Evolutionary conservation across 257 asterid genomes (phyloP), one percentile per base, ranked within the genome.

Genomic region (Gentiana macrophylla): DNA sequence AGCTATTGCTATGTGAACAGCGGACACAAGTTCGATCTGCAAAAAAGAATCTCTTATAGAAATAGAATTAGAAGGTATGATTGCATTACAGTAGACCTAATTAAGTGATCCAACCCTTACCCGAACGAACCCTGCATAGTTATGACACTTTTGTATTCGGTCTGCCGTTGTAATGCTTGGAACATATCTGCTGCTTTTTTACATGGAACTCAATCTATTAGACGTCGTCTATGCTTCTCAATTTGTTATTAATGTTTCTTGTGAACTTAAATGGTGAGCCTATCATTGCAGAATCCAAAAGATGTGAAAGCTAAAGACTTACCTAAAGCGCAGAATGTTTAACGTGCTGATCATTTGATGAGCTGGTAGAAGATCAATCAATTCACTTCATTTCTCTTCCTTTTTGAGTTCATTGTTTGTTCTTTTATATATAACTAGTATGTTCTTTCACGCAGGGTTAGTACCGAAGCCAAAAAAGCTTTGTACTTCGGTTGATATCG

Each of bases 281-380:
- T 43, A 13, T 35, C 7, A n/a, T 44, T 38, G 66, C 71, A 67
- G 71, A 62, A 49, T 49, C 62, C 57, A 53, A 5, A 49, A 24
- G 57, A 50, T 15, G 9, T 37, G 51, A 67, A 67, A 49, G 48
- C 62, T 32, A 60, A 67, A 47, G 66, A 52, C 34, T 12, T 48
- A 38, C 60, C 71, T 37, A 37, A 33, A 55, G 47, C 13, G 49
- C 59, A 55, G 48, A 55, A 60, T n/a, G 71, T 60, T 38, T 67
- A 49, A 67, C 45, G 2, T 55, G 64, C 5, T 44, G 12, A 32
- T 32, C 50, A 59, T 4, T 44, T 34, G 38, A 43, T 34, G 53
- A 44, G 53, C 62, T 12, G 62, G 66, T 67, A 48, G 11, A 47
- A 35, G 33, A 48, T 12, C 37, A 10, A n/a, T 52, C 35, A 4